Evolutionary conservation across 164 flowering plant genomes (phyloP).

Genomic region (Nymphaea thermarum): DNA sequence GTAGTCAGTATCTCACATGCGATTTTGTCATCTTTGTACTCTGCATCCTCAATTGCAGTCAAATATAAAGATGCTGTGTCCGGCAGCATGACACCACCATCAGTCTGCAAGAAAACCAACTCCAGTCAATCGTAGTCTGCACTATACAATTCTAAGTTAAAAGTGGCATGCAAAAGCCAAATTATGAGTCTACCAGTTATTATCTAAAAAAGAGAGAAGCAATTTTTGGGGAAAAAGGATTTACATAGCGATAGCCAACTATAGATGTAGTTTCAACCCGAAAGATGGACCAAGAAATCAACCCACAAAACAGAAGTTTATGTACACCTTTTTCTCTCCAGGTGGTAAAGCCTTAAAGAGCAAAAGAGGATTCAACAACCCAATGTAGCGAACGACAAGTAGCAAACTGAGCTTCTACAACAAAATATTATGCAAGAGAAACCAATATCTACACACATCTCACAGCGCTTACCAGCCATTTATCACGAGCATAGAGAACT

Average conservation of each 20-base stretch:
- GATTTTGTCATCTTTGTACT: constrained; percentile 95
- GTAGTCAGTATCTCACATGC: constrained; percentile 46
- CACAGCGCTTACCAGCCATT: constrained; percentile 89
- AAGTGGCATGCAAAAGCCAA: too few relatives aligned
- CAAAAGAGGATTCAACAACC: neutral
- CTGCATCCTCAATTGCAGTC: constrained; percentile 98
- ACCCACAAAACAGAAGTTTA: neutral
- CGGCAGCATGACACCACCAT: constrained; percentile 73
- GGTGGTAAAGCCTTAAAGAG: neutral
- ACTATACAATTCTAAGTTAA: too few relatives aligned
- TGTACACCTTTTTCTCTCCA: neutral
- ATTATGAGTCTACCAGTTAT: too few relatives aligned
- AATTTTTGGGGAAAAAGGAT: too few relatives aligned
- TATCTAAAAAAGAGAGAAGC: too few relatives aligned
- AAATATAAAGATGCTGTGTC: constrained; percentile 80
- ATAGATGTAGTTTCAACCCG: too few relatives aligned
- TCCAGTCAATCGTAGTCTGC: too few relatives aligned
- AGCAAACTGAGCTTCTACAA: too few relatives aligned
- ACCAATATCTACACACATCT: neutral
- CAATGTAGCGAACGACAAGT: neutral
- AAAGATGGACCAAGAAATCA: neutral
- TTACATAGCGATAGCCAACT: too few relatives aligned
- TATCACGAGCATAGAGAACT: constrained; percentile 91
- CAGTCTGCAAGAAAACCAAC: constrained; percentile 21
- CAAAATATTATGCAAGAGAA: neutral